Evolutionary conservation across 306 rosid species (phyloP).

Genomic region (Gynostemma pentaphyllum): DNA sequence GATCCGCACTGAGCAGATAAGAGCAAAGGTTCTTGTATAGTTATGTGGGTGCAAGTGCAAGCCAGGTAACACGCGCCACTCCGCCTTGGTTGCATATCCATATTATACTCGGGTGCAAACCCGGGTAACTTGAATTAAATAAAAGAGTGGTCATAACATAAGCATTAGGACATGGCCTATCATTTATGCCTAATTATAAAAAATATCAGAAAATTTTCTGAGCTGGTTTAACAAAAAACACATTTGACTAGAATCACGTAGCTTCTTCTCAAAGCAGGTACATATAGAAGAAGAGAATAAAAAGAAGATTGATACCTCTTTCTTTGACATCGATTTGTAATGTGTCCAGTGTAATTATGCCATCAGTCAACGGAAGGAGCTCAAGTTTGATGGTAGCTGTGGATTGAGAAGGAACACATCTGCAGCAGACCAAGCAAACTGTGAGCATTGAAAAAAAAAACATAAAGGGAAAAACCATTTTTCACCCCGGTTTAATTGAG

Average conservation of each 20-base stretch:
- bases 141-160: neutral
- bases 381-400: slow-evolving; percentile 74
- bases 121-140: neutral
- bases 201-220: neutral
- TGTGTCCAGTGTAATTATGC: slow-evolving; percentile 75
- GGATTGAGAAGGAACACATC: slow-evolving; percentile 76
- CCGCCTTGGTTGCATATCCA: neutral
- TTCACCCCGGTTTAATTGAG: too few species aligned
- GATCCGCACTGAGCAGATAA: neutral
- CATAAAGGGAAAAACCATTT: slow-evolving; percentile 9
- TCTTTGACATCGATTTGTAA: slow-evolving; percentile 78
- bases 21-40: neutral
- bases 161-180: neutral
- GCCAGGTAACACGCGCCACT: neutral
- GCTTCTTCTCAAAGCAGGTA: neutral
- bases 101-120: neutral
- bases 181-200: neutral
- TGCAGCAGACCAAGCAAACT: slow-evolving; percentile 22
- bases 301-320: slow-evolving; percentile 43
- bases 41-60: neutral
- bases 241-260: neutral
- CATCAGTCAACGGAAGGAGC: slow-evolving; percentile 89
- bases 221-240: neutral
- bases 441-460: slow-evolving; percentile 13
- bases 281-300: slow-evolving; percentile 2